Evolutionary conservation across 495 filamentous ascomycete genomes (phyloP).

Genomic region (Pyronema omphalodes): DNA sequence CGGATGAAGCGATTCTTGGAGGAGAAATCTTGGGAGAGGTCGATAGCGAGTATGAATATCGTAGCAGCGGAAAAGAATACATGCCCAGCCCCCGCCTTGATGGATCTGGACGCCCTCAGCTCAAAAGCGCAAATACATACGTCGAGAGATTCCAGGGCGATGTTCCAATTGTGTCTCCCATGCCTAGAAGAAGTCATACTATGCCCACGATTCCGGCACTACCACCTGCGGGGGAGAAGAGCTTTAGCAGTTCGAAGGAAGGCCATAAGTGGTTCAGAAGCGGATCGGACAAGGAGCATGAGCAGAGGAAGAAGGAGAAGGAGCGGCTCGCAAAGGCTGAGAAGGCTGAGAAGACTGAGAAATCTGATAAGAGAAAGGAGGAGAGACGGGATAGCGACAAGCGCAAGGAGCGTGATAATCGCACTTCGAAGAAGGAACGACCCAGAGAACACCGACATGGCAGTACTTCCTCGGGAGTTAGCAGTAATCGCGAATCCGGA

Average conservation of each 20-base stretch:
- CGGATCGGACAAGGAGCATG: not conserved
- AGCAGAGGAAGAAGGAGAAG: slow-evolving; percentile 9
- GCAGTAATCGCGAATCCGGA: not conserved
- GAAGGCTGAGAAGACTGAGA: slow-evolving; percentile 10
- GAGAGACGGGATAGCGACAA: not conserved
- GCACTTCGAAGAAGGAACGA: not conserved
- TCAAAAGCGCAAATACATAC: not conserved
- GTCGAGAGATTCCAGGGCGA: not conserved
- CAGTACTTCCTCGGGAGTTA: not conserved
- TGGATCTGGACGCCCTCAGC: too few relatives aligned
- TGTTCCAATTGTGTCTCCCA: slow-evolving; percentile 12
- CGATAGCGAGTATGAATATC: slow-evolving; percentile 6
- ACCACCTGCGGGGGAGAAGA: not conserved
- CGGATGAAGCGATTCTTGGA: slow-evolving; percentile 43
- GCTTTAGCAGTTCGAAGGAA: slow-evolving; percentile 3
- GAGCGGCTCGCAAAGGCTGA: slow-evolving; percentile 7
- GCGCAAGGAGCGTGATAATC: not conserved
- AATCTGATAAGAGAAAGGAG: slow-evolving; percentile 2
- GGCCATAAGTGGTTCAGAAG: not conserved
- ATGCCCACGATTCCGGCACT: slow-evolving; percentile 9
- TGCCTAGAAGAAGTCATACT: slow-evolving; percentile 7
- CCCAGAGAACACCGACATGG: not conserved
- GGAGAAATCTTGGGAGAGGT: slow-evolving; percentile 25
- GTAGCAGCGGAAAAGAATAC: not conserved
- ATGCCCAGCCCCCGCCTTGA: not conserved